These are phyloP conservation scores for Phaeolepiota aurea DNA, from an alignment of 768 basidiomycete species.

Conservation along the genomic window DNA sequence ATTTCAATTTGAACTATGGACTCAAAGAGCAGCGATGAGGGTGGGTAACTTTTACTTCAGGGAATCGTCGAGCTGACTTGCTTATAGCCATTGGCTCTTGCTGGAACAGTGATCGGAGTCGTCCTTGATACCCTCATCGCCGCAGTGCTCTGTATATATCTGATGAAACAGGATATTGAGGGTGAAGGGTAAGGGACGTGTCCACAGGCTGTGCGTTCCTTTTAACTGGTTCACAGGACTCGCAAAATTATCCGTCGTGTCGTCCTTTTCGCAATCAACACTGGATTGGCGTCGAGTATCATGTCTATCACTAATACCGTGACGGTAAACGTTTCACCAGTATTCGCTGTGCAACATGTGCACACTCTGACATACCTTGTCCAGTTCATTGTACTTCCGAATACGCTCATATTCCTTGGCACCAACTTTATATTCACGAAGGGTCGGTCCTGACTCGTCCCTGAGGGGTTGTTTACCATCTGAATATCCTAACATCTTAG, in stretches of 20 bases:
- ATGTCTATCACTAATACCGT: background rate
- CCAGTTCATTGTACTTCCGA: background rate
- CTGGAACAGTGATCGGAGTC: slow-evolving; percentile 5
- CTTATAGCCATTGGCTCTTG: slow-evolving; percentile 7
- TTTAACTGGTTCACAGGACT: background rate
- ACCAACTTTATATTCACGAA: background rate
- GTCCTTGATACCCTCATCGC: background rate
- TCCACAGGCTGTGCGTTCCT: background rate
- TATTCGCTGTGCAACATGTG: background rate
- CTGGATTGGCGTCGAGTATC: background rate
- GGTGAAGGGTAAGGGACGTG: slow-evolving; percentile 5
- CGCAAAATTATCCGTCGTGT: background rate
- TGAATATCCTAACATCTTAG: background rate
- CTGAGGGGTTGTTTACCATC: too few relatives aligned
- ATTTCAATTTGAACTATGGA: background rate
- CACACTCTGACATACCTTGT: background rate
- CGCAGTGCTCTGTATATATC: background rate
- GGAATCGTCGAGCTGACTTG: background rate
- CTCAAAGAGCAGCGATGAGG: background rate
- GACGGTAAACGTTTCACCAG: background rate
- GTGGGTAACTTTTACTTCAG: background rate
- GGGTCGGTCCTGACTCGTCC: too few relatives aligned
- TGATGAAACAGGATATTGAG: slow-evolving; percentile 1
- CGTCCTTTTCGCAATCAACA: background rate
- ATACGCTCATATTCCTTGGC: background rate